Evolutionary conservation across 306 rosid genomes (phyloP).

Genomic region (Sindora glabra): DNA sequence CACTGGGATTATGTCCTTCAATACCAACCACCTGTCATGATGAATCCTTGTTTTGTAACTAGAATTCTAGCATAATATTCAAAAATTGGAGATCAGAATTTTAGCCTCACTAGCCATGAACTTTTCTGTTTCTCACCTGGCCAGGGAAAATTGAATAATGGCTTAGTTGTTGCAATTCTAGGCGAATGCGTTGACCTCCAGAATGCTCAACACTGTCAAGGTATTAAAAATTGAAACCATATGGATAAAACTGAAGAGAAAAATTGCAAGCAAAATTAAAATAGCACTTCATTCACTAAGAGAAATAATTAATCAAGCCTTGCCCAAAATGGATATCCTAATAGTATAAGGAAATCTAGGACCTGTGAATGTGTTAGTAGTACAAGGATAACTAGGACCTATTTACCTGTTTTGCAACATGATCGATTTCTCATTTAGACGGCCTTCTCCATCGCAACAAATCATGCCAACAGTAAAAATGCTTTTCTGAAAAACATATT

Average conservation of each 20-base stretch:
- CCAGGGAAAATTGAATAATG: conserved; percentile 90
- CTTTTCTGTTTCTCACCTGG: conserved; percentile 50
- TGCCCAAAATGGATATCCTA: neutral
- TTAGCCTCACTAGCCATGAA: neutral
- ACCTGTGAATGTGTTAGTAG: too few relatives aligned
- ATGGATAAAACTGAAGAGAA: conserved; percentile 2
- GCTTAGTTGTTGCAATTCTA: conserved; percentile 62
- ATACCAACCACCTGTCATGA: conserved; percentile 74
- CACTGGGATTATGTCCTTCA: conserved; percentile 93
- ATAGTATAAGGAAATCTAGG: neutral
- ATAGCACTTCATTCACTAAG: neutral
- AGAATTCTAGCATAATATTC: neutral
- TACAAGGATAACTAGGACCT: neutral
- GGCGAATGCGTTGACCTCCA: conserved; percentile 86
- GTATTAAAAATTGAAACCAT: conserved; percentile 8
- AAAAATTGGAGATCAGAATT: conserved; percentile 5
- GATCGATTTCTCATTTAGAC: conserved; percentile 75
- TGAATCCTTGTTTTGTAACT: conserved; percentile 14
- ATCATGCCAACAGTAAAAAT: conserved; percentile 82
- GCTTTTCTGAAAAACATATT: conserved; percentile 58
- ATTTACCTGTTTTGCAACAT: conserved; percentile 86
- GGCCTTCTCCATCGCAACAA: conserved; percentile 90
- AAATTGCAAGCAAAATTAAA: neutral
- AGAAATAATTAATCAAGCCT: too few relatives aligned
- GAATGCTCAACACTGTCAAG: conserved; percentile 61